These are phyloP conservation scores for Chytriomyces hyalinus DNA, from an alignment of 192 early-diverging fungal species.

Conservation along the genomic window DNA sequence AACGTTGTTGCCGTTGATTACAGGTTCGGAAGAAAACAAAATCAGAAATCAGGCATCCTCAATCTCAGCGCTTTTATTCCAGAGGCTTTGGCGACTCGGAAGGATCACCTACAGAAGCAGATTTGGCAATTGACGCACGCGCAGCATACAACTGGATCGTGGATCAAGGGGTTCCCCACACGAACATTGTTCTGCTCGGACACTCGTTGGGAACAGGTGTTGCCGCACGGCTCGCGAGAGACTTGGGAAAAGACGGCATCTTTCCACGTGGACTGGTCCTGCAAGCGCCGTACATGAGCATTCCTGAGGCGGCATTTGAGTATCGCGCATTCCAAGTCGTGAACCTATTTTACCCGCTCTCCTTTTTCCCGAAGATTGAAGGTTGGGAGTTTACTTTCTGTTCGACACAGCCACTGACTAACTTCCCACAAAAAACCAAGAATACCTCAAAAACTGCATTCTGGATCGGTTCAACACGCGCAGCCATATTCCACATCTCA, in stretches of 20 bases:
- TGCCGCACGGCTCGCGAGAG: slow-evolving; percentile 42
- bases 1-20: slow-evolving; percentile 62
- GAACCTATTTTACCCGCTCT: slow-evolving; percentile 10
- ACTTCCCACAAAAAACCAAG: slow-evolving; percentile 25
- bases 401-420: slow-evolving; percentile 18
- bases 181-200: slow-evolving; percentile 53
- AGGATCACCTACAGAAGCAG: slow-evolving; percentile 45
- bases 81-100: slow-evolving; percentile 62
- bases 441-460: slow-evolving; percentile 41
- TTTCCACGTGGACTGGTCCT: slow-evolving; percentile 49
- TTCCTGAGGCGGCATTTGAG: slow-evolving; percentile 52
- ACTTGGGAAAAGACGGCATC: slow-evolving; percentile 35
- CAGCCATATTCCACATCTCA: slow-evolving; percentile 36
- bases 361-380: slow-evolving; percentile 23
- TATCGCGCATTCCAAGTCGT: slow-evolving; percentile 37
- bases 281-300: slow-evolving; percentile 51
- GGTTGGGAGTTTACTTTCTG: slow-evolving; percentile 8
- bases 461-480: slow-evolving; percentile 45
- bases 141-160: slow-evolving; percentile 53
- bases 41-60: too few relatives aligned
- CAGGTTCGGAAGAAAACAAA: slow-evolving; percentile 3
- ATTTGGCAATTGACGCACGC: slow-evolving; percentile 46
- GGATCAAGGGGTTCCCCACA: slow-evolving; percentile 39
- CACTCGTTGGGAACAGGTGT: slow-evolving; percentile 52
- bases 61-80: not conserved